Evolutionary conservation across 2,329 filamentous ascomycete species (phyloP), one percentile per base, ranked within the genome.

Genomic region (Diaporthe batatas): DNA sequence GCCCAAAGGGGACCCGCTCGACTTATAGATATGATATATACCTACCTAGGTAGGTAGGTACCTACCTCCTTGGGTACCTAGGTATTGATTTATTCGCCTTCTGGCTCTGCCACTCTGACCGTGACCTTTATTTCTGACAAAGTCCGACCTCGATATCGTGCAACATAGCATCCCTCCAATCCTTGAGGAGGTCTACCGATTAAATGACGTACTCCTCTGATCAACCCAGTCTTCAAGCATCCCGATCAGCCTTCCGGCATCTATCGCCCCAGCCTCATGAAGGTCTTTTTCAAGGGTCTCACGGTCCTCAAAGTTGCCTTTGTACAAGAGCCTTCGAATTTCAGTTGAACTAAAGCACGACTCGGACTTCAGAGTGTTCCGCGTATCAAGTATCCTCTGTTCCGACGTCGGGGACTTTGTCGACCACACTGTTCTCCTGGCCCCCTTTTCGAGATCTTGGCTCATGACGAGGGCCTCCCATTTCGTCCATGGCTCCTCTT

Each of bases 361-460:
- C 55, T 58, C 55, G 25, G 55, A 2, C 6, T 42, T 58, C 10
- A 58, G n/a, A 25, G 55, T 58, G 39, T 58, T 39, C 10, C 12
- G 34, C 39, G 55, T 58, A 34, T 58, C 55, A 14, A 58, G 34
- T 2, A 58, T 0, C 34, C 55, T 58, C 34, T 58, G 55, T n/a
- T 58, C 34, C 2, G 57, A 25, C 25, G 36, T 59, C 36, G n/a
- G 14, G 25, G 34, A 25, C 34, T 12, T 59, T 36, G 57, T 12
- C 34, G 57, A 59, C 57, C 57, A 59, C 57, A 59, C 57, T 11
- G 57, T 59, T 29, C 34, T 42, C 36, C 34, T 29, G 8, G 42
- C 57, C 42, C 57, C 57, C 8, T 59, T 12, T 23, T 36, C 57
- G 14, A 59, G n/a, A 14, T 59, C 36, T 59, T 59, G n/a, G 8